Percentiles rank a stretch among this genome's conserved stretches.
Evolutionary conservation across 2,329 filamentous ascomycete genomes (phyloP).

Genomic region (Xylaria sp.): DNA sequence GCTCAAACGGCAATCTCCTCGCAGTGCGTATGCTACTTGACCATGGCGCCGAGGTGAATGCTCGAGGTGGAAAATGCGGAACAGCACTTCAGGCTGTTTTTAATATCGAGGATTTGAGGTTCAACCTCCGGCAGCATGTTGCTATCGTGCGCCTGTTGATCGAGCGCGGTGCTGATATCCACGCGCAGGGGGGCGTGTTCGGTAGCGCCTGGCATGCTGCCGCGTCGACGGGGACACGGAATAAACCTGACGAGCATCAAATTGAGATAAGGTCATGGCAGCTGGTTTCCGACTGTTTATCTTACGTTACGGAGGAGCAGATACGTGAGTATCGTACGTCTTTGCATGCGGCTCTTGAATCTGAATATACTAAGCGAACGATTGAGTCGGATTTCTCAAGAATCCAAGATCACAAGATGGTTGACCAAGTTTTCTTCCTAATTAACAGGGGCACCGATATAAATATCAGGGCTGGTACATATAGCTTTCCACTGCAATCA

Average conservation of each 20-base stretch:
- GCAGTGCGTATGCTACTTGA: not conserved
- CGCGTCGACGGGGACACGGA: not conserved
- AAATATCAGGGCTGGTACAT: not conserved
- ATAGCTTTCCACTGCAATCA: constrained; percentile 15
- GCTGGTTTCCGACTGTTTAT: not conserved
- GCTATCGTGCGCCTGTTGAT: not conserved
- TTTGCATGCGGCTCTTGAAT: not conserved
- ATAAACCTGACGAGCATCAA: not conserved
- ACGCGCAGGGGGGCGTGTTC: not conserved
- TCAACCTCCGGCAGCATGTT: too few relatives aligned
- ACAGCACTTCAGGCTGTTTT: constrained; percentile 14
- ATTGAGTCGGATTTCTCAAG: too few relatives aligned
- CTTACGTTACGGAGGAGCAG: not conserved
- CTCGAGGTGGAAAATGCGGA: not conserved
- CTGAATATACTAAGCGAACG: not conserved
- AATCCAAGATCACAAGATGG: not conserved
- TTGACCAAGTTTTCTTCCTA: not conserved
- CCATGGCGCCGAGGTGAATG: constrained; percentile 3
- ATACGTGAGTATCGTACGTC: not conserved
- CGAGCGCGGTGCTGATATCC: not conserved
- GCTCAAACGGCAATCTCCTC: not conserved
- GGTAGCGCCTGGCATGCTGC: constrained; percentile 4
- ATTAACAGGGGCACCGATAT: constrained; percentile 4
- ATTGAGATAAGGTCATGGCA: not conserved
- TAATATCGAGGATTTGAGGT: too few relatives aligned